A percentile compares a stretch with the other conserved stretches of the same genome.
phyloP scores from a whole-genome alignment of 768 basidiomycete genomes.

The Panaeolus papilionaceus region DNA sequence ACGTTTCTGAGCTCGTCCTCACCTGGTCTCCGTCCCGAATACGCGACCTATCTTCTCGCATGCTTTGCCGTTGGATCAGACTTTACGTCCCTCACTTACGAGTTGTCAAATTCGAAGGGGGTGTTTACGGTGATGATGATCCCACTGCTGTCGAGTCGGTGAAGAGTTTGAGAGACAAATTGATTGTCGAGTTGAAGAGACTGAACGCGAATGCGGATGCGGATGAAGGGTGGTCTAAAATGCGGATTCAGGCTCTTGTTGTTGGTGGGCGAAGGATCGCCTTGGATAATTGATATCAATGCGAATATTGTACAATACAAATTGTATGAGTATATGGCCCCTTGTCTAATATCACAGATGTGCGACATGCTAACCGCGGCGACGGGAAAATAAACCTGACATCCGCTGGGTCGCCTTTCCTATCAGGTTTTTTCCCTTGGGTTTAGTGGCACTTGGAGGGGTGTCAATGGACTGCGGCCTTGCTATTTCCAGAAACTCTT shows the following conservation, averaged over 20 bases:
- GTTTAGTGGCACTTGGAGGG: too few species aligned
- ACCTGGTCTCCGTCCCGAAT: background rate
- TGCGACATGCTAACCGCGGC: too few species aligned
- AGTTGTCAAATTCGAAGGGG: background rate
- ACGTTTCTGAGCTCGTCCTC: background rate
- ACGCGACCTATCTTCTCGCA: constrained; percentile 1
- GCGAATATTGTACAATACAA: background rate
- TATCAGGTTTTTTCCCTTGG: too few species aligned
- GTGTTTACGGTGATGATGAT: background rate
- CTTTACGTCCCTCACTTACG: background rate
- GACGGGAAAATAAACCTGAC: too few species aligned
- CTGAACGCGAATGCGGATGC: background rate
- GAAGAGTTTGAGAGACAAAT: background rate
- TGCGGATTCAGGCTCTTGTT: background rate
- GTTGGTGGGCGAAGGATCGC: background rate
- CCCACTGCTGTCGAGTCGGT: background rate
- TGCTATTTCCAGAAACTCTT: background rate
- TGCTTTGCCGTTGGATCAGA: constrained; percentile 2
- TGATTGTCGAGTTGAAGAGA: background rate
- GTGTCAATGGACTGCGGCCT: too few species aligned
- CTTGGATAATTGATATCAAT: background rate
- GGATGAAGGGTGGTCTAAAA: background rate
- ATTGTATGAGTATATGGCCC: too few species aligned
- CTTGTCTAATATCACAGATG: too few species aligned
- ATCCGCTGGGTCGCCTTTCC: background rate